These are phyloP conservation scores for Hemisphaericaspora lyxosophila DNA, from an alignment of 1,139 yeast genomes.

Conservation along the genomic window DNA sequence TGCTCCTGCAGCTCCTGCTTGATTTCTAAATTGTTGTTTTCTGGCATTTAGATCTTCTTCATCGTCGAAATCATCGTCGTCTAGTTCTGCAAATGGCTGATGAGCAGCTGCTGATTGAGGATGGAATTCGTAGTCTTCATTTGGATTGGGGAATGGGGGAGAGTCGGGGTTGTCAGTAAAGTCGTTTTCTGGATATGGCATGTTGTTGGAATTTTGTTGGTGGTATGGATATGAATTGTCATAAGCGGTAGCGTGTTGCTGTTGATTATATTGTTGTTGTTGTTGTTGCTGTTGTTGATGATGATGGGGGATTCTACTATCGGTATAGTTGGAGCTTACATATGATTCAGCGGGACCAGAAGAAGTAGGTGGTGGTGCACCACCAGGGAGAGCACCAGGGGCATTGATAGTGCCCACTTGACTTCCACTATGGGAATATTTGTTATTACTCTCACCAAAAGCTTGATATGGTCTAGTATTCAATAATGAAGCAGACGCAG, in stretches of 20 bases:
- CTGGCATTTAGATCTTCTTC: constrained; percentile 8
- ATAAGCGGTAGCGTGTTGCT: no score
- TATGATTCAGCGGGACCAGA: neutral
- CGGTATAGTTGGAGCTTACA: neutral
- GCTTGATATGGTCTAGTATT: constrained; percentile 3
- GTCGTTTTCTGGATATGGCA: constrained; percentile 8
- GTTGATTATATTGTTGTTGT: no score
- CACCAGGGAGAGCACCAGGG: constrained; percentile 1
- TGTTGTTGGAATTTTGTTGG: constrained; percentile 1
- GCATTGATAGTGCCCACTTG: neutral
- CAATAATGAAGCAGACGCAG: neutral
- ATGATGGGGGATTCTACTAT: neutral
- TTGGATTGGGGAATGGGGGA: constrained; percentile 5
- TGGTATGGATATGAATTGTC: no score
- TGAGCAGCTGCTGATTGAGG: constrained; percentile 47
- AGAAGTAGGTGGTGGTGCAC: neutral
- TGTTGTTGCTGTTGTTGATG: neutral
- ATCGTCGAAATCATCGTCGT: constrained; percentile 30
- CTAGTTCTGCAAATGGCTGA: constrained; percentile 47
- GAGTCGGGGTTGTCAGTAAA: constrained; percentile 4
- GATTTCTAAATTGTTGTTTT: constrained; percentile 1
- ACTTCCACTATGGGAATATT: neutral
- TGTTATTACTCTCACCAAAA: constrained; percentile 1
- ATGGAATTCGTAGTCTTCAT: constrained; percentile 43
- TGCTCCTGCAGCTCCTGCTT: constrained; percentile 14